These are phyloP conservation scores for Thielaviopsis euricoi DNA, from an alignment of 2,329 filamentous ascomycete species.

Conservation along the genomic window DNA sequence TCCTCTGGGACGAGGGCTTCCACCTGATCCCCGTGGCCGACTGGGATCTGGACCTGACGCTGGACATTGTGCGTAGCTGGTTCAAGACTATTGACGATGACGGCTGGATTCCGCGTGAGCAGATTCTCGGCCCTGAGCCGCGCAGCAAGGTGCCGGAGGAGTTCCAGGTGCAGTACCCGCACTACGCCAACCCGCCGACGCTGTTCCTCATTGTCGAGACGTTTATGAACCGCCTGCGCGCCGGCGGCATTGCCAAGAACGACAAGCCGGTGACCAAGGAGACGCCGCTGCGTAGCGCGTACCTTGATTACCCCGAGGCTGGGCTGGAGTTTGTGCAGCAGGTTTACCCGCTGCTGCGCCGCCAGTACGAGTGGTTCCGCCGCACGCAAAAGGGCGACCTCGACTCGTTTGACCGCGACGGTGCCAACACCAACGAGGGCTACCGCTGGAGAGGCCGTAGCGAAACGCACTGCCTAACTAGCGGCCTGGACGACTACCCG, in stretches of 20 bases:
- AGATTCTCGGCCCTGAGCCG: slow-evolving; percentile 82
- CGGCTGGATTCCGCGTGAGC: slow-evolving; percentile 93
- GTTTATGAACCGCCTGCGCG: slow-evolving; percentile 62
- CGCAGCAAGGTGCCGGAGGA: slow-evolving; percentile 86
- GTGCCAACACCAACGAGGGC: slow-evolving; percentile 75
- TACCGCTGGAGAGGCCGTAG: slow-evolving; percentile 93
- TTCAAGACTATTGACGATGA: slow-evolving; percentile 91
- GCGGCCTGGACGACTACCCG: slow-evolving; percentile 90
- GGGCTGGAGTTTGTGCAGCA: slow-evolving; percentile 55
- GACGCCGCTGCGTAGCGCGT: slow-evolving; percentile 10
- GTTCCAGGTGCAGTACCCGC: slow-evolving; percentile 90
- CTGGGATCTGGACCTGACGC: slow-evolving; percentile 79
- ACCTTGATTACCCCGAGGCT: slow-evolving; percentile 28
- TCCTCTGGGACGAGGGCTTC: slow-evolving; percentile 97
- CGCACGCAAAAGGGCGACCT: slow-evolving; percentile 82
- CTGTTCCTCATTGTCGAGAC: slow-evolving; percentile 77
- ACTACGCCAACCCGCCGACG: slow-evolving; percentile 94
- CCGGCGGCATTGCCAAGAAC: slow-evolving; percentile 7
- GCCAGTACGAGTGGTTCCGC: slow-evolving; percentile 89
- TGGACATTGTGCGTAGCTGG: slow-evolving; percentile 88
- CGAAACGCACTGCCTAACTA: slow-evolving; percentile 73
- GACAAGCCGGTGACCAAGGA: slow-evolving; percentile 4
- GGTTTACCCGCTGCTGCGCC: slow-evolving; percentile 73
- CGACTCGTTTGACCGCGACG: slow-evolving; percentile 77
- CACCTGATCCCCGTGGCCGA: slow-evolving; percentile 82